Base-by-base conservation (phyloP, 202 grass and related monocot genomes). In the Carex arenaria region DNA sequence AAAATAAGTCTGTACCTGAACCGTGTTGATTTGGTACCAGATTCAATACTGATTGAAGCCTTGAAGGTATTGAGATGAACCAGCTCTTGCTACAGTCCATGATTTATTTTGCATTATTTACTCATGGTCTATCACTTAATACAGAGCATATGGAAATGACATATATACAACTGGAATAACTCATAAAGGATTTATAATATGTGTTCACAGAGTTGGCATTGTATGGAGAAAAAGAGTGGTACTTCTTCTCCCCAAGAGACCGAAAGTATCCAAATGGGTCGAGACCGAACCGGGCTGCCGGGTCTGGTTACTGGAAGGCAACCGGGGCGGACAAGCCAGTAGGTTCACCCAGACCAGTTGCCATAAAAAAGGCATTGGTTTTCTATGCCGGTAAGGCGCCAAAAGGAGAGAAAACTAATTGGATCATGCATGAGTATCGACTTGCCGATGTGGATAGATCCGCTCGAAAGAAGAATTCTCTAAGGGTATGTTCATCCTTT, bases 401-500 rank as follows among this genome's bases (percentile, higher is more conserved):
- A 13, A 95, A 95, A 84, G 93, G 93, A 64, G 88, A 93, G 75
- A 99, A 99, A 91, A 94, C 96, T 32, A 92, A 99, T 71, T 99
- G 96, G 96, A 99, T 99, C 90, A 99, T 99, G 96, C 96, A 99
- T 59, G 96, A 99, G 87, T 99, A 99, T 68, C 85, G 96, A 52
- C 91, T 99, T 20, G 93, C 93, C 23, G 91, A 90, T 72, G 93
- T 93, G 66, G 93, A 97, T 68, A 80, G 93, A n/a, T 82, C 93
- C 19, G 87, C 72, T 3, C 91, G 93, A 57, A 96, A 88, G 87
- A 96, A 96, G 87, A 96, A 93, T 80, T 91, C 89, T 88, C 85
- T 93, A 59, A 91, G 93, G 91, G 93, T 97, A 86, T 17, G 83
- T 69, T 69, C 20, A 53, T 65, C 52, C 19, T 34, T 36, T 78